Conservation (phyloP, 495 filamentous ascomycete species). For the Penicillium arizonense region DNA sequence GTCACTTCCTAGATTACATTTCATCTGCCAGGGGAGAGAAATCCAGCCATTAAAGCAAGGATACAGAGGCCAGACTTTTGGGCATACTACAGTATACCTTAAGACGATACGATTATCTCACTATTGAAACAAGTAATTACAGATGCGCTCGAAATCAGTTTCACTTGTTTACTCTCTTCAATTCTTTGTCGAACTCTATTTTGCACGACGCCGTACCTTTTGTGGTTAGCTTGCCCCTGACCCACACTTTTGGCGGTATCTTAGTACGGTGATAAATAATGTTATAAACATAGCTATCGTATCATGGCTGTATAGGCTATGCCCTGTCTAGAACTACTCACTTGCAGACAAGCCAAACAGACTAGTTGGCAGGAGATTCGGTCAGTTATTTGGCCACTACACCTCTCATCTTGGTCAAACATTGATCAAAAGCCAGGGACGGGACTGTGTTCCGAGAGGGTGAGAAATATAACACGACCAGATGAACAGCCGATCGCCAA, state of each 20-base stretch:
- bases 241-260: conserved; percentile 1
- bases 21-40: too few species aligned
- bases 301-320: not conserved
- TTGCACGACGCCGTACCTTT: conserved; percentile 8
- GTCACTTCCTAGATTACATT: too few species aligned
- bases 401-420: too few species aligned
- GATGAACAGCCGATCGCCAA: conserved; percentile 10
- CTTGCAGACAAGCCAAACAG: too few species aligned
- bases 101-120: too few species aligned
- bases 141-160: not conserved
- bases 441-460: conserved; percentile 5
- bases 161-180: conserved; percentile 10
- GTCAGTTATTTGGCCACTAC: too few species aligned
- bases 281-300: conserved; percentile 2
- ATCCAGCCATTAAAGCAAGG: too few species aligned
- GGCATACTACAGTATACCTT: too few species aligned
- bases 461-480: conserved; percentile 8
- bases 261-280: conserved; percentile 6
- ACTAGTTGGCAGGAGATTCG: too few species aligned
- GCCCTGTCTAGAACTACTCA: too few species aligned
- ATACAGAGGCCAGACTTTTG: too few species aligned
- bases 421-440: not conserved
- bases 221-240: conserved; percentile 9
- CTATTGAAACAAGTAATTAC: too few species aligned
- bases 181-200: conserved; percentile 6